Conservation (phyloP, 176 grass and related monocot species). For the Lolium rigidum region DNA sequence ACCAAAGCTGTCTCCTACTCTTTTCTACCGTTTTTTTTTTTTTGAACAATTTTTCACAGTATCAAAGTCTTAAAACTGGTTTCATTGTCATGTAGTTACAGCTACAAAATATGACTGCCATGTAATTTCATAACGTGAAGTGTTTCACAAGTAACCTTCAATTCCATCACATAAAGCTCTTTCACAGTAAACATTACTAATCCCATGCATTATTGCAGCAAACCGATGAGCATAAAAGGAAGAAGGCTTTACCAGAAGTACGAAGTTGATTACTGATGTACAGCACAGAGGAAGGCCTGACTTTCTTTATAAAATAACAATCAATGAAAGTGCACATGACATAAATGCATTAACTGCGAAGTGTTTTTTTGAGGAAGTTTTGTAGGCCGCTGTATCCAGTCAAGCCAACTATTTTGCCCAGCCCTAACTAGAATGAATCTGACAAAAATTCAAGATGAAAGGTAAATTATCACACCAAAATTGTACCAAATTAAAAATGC, state of each 20-base stretch:
- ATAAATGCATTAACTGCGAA: slow-evolving; percentile 10
- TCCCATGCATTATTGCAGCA: slow-evolving; percentile 42
- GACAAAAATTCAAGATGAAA: slow-evolving; percentile 22
- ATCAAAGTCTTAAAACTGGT: slow-evolving; percentile 25
- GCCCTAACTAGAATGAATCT: slow-evolving; percentile 29
- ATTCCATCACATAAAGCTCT: slow-evolving; percentile 52
- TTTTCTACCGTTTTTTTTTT: slow-evolving; percentile 21
- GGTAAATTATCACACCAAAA: slow-evolving; percentile 23
- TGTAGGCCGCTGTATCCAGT: neutral
- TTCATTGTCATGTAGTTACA: slow-evolving; percentile 44
- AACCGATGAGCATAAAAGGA: slow-evolving; percentile 31
- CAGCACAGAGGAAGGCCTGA: neutral
- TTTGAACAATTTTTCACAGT: slow-evolving; percentile 24
- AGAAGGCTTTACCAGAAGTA: slow-evolving; percentile 4
- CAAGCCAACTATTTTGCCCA: slow-evolving; percentile 18
- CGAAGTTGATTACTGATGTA: slow-evolving; percentile 27
- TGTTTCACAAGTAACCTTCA: slow-evolving; percentile 61
- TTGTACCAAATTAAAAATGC: slow-evolving; percentile 18
- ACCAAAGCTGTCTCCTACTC: slow-evolving; percentile 46
- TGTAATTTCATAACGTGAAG: slow-evolving; percentile 63
- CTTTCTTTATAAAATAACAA: slow-evolving; percentile 28
- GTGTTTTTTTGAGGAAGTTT: slow-evolving; percentile 23
- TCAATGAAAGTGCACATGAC: neutral
- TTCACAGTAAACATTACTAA: slow-evolving; percentile 47
- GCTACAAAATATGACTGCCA: slow-evolving; percentile 39